Evolutionary conservation across 2,329 filamentous ascomycete genomes (phyloP), one percentile per base, ranked within the genome.

Genomic region (Xylariaceae sp.): DNA sequence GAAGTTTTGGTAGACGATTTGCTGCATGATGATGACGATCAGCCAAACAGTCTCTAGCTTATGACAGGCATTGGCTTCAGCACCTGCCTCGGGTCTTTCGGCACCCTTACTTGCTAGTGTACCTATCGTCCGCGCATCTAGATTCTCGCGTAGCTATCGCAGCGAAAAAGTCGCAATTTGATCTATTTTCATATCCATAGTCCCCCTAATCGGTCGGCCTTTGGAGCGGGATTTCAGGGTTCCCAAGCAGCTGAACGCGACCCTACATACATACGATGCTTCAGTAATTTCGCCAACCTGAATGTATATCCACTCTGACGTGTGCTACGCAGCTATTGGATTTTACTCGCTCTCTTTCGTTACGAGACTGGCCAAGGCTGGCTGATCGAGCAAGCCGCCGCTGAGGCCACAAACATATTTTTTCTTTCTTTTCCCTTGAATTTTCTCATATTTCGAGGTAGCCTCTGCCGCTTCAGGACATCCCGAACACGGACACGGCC

Each of bases 31-130:
- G 48, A 46, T 46, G 40, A 20, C 20, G 33, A 16, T 24, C 24
- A 39, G 44, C 32, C 37, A 15, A 30, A 26, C 16, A 37, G n/a
- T 16, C 30, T 37, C 20, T 16, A 36, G 23, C 30, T 10, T 50
- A 23, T 27, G 36, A 50, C 23, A 20, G 27, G 26, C 13, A 21
- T 13, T 30, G 24, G 20, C 26, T 37, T 32, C 16, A 29, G 27
- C 23, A 21, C 52, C 40, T 55, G 46, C 40, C 46, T 42, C 52
- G 52, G 52, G 41, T 55, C 46, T 42, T 32, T 46, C 52, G 46
- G 52, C 52, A 55, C 41, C 23, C 33, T 27, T 16, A 23, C 39
- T 24, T 45, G 26, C 32, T 43, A 40, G 23, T n/a, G n/a, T n/a
- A n/a, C n/a, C n/a, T n/a, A n/a, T n/a, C n/a, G n/a, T n/a, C n/a